These are phyloP conservation scores for Pontederia crassipes DNA, from an alignment of 176 grass and related monocot genomes.

Conservation along the genomic window DNA sequence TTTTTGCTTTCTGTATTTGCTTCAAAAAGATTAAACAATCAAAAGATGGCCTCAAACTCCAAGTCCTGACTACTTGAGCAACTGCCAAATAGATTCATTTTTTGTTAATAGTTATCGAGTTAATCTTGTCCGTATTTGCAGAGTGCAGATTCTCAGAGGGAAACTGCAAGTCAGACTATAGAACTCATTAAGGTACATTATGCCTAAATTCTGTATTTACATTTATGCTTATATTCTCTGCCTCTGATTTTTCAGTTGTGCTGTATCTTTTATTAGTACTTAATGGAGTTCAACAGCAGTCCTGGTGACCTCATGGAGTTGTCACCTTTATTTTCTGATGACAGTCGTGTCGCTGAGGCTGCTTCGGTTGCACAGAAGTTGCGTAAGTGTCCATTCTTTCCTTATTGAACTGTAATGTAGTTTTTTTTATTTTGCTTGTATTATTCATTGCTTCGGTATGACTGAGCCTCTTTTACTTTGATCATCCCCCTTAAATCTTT, in stretches of 20 bases:
- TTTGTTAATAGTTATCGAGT: conserved; percentile 5
- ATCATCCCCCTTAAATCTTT: too few relatives aligned
- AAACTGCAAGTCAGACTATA: conserved; percentile 98
- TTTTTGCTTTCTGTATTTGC: neutral
- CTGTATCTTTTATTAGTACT: conserved; percentile 45
- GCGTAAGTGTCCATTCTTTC: conserved; percentile 36
- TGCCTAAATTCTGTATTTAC: conserved; percentile 1
- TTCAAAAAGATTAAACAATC: too few relatives aligned
- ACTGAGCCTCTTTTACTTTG: too few relatives aligned
- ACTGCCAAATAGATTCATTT: too few relatives aligned
- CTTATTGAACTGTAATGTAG: neutral
- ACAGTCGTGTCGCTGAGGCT: conserved; percentile 89
- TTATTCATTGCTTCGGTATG: too few relatives aligned
- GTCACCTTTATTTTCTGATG: conserved; percentile 96
- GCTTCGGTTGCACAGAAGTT: conserved; percentile 99
- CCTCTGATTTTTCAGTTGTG: neutral
- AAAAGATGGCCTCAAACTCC: neutral
- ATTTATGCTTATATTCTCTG: conserved; percentile 6
- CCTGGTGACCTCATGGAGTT: conserved; percentile 99
- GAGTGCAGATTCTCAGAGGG: conserved; percentile 98
- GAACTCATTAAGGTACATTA: conserved; percentile 84
- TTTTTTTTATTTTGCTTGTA: neutral
- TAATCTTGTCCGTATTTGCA: conserved; percentile 27
- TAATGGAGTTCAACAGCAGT: conserved; percentile 99
- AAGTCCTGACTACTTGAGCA: too few relatives aligned